Evolutionary conservation across 129 eudicot species (phyloP).

Genomic region (Saussurea involucrata): DNA sequence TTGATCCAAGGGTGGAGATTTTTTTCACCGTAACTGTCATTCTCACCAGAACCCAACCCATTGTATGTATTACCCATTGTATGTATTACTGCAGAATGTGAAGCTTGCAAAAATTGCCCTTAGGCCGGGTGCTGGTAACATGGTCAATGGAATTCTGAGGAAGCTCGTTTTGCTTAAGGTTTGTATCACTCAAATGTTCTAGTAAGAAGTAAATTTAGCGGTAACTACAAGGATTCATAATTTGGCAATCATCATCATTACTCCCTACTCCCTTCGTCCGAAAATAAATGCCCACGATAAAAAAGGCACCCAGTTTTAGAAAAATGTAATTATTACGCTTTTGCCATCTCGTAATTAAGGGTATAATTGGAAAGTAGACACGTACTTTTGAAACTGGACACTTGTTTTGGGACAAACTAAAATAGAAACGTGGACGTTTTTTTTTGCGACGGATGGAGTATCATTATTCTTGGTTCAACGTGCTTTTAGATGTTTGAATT

Average conservation of each 20-base stretch:
- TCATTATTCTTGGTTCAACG: background rate
- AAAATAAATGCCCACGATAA: background rate
- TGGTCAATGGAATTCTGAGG: slow-evolving; percentile 92
- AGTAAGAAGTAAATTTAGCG: background rate
- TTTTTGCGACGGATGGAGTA: background rate
- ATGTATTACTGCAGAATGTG: slow-evolving; percentile 62
- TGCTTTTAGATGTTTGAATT: slow-evolving; percentile 1
- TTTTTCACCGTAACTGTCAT: no score
- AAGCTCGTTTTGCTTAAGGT: slow-evolving; percentile 85
- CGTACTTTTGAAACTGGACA: no score
- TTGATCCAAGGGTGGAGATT: no score
- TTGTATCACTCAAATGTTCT: slow-evolving; percentile 1
- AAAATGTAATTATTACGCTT: background rate
- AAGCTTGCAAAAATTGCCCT: slow-evolving; percentile 88
- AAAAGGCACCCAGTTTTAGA: background rate
- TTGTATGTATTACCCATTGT: no score
- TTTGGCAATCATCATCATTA: background rate
- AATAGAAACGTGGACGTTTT: background rate
- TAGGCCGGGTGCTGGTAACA: slow-evolving; percentile 97
- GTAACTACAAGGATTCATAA: background rate
- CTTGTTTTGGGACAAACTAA: no score
- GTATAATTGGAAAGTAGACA: no score
- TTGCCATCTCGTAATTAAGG: no score
- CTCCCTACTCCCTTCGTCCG: background rate
- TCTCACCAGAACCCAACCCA: no score